These are phyloP conservation scores for Microdochium paspali DNA, from an alignment of 2,329 filamentous ascomycete genomes.

Conservation along the genomic window DNA sequence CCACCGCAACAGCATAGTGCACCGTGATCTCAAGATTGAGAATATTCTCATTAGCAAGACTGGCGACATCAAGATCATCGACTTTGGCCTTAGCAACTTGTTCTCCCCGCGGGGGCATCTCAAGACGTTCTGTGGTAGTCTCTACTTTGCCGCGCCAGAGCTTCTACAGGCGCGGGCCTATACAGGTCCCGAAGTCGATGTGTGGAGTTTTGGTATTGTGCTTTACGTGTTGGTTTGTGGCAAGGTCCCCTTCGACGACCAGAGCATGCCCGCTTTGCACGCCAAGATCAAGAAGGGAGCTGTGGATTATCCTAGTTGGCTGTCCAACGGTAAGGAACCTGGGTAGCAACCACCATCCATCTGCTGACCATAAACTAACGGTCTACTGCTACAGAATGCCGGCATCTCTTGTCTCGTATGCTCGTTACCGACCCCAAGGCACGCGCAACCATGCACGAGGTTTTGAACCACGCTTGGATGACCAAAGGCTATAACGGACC, in stretches of 20 bases:
- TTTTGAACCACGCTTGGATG: constrained; percentile 95
- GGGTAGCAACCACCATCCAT: neutral
- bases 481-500: constrained; percentile 79
- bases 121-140: constrained; percentile 94
- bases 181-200: constrained; percentile 90
- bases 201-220: constrained; percentile 98
- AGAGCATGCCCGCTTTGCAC: constrained; percentile 96
- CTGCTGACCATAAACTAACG: constrained; percentile 22
- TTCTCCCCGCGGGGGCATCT: constrained; percentile 79
- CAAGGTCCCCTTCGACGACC: constrained; percentile 97
- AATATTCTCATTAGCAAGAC: constrained; percentile 99
- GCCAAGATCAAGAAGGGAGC: constrained; percentile 97
- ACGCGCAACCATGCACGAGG: constrained; percentile 78
- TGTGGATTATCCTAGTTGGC: constrained; percentile 91
- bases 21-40: constrained; percentile 95
- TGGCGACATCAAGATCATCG: constrained; percentile 98
- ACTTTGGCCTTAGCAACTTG: constrained; percentile 94
- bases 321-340: constrained; percentile 65
- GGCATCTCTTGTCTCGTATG: constrained; percentile 87
- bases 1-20: constrained; percentile 95
- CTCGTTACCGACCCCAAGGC: constrained; percentile 87
- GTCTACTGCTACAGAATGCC: constrained; percentile 65
- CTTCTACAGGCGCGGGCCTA: constrained; percentile 89
- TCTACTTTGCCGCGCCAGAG: constrained; percentile 96
- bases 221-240: constrained; percentile 95